Evolutionary conservation across 371 early-diverging fungal species (phyloP).

Genomic region (Mucor lusitanicus): DNA sequence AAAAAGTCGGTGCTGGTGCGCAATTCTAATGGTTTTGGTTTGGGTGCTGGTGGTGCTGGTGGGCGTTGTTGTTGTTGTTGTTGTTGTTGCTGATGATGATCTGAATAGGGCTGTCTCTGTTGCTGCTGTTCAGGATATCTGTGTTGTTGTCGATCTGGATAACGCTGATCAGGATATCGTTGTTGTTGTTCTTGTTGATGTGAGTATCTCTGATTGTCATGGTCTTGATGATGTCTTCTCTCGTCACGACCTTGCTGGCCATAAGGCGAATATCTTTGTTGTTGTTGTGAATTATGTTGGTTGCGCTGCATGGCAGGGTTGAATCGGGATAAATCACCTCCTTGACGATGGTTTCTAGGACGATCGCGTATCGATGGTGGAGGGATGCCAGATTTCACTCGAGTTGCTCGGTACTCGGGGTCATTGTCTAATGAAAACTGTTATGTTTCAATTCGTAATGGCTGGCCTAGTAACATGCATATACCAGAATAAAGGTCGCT

Average conservation of each 20-base stretch:
- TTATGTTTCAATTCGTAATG: background rate
- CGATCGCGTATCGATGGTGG: conserved; percentile 57
- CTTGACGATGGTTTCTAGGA: conserved; percentile 11
- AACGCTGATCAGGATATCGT: conserved; percentile 1
- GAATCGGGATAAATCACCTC: conserved; percentile 24
- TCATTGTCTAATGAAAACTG: conserved; percentile 42
- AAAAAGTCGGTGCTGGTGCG: conserved; percentile 42
- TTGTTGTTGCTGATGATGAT: conserved; percentile 22
- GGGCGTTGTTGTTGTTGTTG: conserved; percentile 22
- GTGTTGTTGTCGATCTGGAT: background rate
- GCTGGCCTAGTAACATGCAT: background rate
- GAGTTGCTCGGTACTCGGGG: conserved; percentile 62
- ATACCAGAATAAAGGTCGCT: conserved; percentile 12
- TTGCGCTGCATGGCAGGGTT: conserved; percentile 27
- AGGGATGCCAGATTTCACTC: conserved; percentile 57
- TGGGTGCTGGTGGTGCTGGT: conserved; percentile 2
- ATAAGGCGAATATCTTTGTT: conserved; percentile 15
- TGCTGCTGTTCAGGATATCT: conserved; percentile 16
- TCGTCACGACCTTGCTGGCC: background rate
- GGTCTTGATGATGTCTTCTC: conserved; percentile 2
- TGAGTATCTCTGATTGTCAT: conserved; percentile 9
- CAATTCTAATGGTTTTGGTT: conserved; percentile 32
- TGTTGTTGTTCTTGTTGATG: background rate
- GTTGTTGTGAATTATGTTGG: conserved; percentile 20
- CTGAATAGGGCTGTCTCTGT: conserved; percentile 31